Base-by-base conservation (phyloP, 768 basidiomycete species). In the Podaxis sp. region DNA sequence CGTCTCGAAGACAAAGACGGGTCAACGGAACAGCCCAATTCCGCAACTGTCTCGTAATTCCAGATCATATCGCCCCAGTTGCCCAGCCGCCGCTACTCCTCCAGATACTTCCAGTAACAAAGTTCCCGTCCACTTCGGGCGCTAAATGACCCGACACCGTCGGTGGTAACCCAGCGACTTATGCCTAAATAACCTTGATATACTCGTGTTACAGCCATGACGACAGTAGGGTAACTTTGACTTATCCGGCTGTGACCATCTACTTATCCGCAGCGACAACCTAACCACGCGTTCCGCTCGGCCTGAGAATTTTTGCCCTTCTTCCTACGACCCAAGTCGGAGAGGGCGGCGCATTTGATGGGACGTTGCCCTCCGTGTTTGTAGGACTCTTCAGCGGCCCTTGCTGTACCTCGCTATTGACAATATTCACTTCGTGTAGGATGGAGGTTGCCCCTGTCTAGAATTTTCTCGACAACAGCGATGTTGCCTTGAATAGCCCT, bases 21-120 rank as follows among this genome's bases (percentile, higher is more conserved):
- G 37, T 56, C 37, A 33, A 33, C 57, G 57, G 57, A 58, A 58
- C 57, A 33, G 57, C 46, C 57, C 49, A 59, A 15, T 57, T 8
- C 29, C 43, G 29, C 29, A 1, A 8, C 29, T 8, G 29, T 29
- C 29, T 29, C 29, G 33, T 33, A 33, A 33, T 33, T 9, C 33
- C 33, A 33, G 33, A 40, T 29, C 40, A 57, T 46, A 29, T 17
- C 41, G 13, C 7, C 24, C 41, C 33, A 57, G 25, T 49, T 12
- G 13, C 46, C 25, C 41, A 46, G 43, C 55, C 29, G 29, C 46
- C 57, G 29, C 43, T 47, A 17, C 46, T 57, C 43, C 57, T 49
- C 46, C 46, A 37, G n/a, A 46, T 19, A 22, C 49, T 19, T 50
- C 19, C 49, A 22, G 49, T 50, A 50, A 24, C 19, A 27, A 19